Evolutionary conservation across 1,284 basidiomycete genomes (phyloP).

Genomic region (Ceratobasidium sp.): DNA sequence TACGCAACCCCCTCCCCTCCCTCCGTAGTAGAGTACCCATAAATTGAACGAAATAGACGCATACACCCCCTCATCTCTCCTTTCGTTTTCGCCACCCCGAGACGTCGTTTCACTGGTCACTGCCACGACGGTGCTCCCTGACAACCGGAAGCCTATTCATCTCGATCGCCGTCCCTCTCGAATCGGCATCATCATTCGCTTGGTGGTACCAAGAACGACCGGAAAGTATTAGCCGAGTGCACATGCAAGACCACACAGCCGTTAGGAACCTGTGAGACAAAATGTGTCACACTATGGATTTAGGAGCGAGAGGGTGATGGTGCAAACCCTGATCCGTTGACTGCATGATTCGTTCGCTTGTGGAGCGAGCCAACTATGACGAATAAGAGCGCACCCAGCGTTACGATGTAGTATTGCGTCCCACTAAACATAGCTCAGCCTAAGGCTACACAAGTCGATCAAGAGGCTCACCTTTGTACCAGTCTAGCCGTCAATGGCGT

Average conservation of each 20-base stretch:
- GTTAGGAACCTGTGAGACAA: background rate
- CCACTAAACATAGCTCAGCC: background rate
- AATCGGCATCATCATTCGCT: background rate
- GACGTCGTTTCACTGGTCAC: no score
- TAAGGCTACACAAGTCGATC: no score
- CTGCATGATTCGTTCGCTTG: background rate
- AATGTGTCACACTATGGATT: background rate
- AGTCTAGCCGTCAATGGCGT: background rate
- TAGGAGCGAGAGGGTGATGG: no score
- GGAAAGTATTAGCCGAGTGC: conserved; percentile 5
- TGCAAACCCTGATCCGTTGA: conserved; percentile 10
- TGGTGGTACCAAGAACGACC: conserved; percentile 19
- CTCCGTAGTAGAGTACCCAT: no score
- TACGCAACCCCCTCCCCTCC: no score
- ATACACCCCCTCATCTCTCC: no score
- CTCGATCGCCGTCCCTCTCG: background rate
- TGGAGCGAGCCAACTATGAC: conserved; percentile 4
- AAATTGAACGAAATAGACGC: no score
- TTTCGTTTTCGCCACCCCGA: no score
- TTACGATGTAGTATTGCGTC: conserved; percentile 4
- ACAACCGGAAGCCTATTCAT: no score
- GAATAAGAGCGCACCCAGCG: background rate
- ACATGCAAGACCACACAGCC: conserved; percentile 17
- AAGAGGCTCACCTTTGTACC: background rate
- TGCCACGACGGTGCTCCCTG: no score